Evolutionary conservation across 345 rosid genomes (phyloP).

Genomic region (Conringia planisiliqua): DNA sequence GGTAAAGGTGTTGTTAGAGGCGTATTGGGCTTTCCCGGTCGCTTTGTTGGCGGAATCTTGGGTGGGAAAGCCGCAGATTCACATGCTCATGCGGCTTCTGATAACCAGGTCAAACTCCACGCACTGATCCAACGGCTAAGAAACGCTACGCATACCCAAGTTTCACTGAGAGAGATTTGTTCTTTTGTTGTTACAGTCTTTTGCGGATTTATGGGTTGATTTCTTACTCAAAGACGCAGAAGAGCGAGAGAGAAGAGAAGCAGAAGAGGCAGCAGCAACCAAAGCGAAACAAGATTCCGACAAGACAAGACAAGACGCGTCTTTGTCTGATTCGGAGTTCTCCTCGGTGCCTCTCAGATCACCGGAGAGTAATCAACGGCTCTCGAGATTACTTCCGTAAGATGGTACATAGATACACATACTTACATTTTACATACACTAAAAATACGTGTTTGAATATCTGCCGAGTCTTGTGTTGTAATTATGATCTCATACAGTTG

Average conservation of each 20-base stretch:
- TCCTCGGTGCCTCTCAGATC: slow-evolving; percentile 72
- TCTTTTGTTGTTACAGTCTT: slow-evolving; percentile 48
- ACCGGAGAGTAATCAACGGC: slow-evolving; percentile 43
- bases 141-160: background rate
- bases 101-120: slow-evolving; percentile 54
- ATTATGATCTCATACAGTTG: slow-evolving; percentile 11
- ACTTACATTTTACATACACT: background rate
- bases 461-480: slow-evolving; percentile 2
- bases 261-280: slow-evolving; percentile 35
- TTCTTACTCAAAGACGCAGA: slow-evolving; percentile 89
- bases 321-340: slow-evolving; percentile 62
- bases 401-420: slow-evolving; percentile 13
- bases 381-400: slow-evolving; percentile 41
- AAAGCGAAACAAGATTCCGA: slow-evolving; percentile 37
- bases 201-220: slow-evolving; percentile 95
- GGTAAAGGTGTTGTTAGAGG: slow-evolving; percentile 92
- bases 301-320: slow-evolving; percentile 38
- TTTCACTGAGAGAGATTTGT: slow-evolving; percentile 2
- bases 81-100: slow-evolving; percentile 50
- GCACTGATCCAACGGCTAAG: background rate
- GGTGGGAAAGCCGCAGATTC: slow-evolving; percentile 56
- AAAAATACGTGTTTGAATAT: background rate
- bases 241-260: slow-evolving; percentile 66
- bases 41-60: slow-evolving; percentile 88
- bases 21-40: slow-evolving; percentile 92